Evolutionary conservation across 139 green algal genomes (phyloP).

Genomic region (Coelastrella sp.): DNA sequence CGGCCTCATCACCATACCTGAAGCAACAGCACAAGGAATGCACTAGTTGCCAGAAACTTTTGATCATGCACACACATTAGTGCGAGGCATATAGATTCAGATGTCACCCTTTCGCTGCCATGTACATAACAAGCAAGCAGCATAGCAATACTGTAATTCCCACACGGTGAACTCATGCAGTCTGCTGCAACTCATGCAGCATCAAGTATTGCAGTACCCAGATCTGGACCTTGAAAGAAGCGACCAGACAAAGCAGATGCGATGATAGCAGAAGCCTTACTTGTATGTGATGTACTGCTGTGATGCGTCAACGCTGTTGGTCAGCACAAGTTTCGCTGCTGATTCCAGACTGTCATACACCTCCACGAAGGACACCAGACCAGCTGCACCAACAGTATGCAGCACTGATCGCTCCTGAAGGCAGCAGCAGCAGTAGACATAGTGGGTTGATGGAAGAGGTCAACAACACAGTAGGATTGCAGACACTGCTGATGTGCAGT

Average conservation of each 20-base stretch:
- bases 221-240: background rate
- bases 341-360: slow-evolving; percentile 45
- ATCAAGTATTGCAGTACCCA: background rate
- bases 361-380: slow-evolving; percentile 43
- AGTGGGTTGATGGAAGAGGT: no score
- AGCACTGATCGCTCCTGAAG: slow-evolving; percentile 39
- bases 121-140: no score
- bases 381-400: slow-evolving; percentile 45
- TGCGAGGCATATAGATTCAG: no score
- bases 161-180: background rate
- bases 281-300: slow-evolving; percentile 44
- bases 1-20: slow-evolving; percentile 48
- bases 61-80: no score
- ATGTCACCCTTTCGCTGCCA: no score
- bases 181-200: background rate
- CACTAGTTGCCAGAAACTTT: background rate
- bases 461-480: no score
- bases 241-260: background rate
- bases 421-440: background rate
- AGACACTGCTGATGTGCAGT: no score
- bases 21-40: background rate
- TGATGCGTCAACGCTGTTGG: slow-evolving; percentile 17
- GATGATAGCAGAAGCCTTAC: background rate
- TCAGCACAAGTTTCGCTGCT: slow-evolving; percentile 35
- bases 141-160: no score